A percentile compares a stretch with the other conserved stretches of the same genome.
These are phyloP conservation scores for Colletotrichum graminicola DNA, from an alignment of 2,329 filamentous ascomycete species.

Conservation along the genomic window DNA sequence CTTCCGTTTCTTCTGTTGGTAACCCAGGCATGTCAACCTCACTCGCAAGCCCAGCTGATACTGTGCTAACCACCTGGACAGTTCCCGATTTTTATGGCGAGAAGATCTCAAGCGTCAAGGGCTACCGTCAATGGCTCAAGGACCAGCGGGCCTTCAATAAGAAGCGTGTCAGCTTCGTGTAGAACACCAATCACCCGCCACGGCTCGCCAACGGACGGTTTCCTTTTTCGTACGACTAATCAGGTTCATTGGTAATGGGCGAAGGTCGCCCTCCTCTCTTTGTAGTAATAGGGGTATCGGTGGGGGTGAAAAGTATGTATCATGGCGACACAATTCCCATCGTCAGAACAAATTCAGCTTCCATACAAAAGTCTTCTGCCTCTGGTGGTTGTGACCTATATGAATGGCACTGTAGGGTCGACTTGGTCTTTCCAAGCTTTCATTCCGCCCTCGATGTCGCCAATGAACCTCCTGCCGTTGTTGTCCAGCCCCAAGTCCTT, in stretches of 20 bases:
- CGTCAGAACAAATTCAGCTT: constrained; percentile 45
- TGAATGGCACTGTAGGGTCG: constrained; percentile 68
- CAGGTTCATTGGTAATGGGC: constrained; percentile 38
- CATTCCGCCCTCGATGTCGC: constrained; percentile 79
- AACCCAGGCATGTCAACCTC: constrained; percentile 74
- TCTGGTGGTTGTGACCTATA: constrained; percentile 49
- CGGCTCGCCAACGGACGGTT: constrained; percentile 15
- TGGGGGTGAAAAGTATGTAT: constrained; percentile 44
- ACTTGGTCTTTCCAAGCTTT: constrained; percentile 78
- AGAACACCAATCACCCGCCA: constrained; percentile 43
- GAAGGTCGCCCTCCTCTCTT: constrained; percentile 31
- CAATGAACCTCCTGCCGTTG: constrained; percentile 69
- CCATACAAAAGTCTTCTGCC: background rate
- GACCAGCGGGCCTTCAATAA: constrained; percentile 97
- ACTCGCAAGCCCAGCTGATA: background rate
- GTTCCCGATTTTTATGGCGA: constrained; percentile 98
- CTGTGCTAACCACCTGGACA: constrained; percentile 43
- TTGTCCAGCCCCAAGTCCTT: constrained; percentile 69
- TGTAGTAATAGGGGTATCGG: constrained; percentile 33
- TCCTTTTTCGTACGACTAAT: constrained; percentile 31
- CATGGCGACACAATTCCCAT: constrained; percentile 45
- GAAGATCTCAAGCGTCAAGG: constrained; percentile 93
- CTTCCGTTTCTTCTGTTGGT: constrained; percentile 85
- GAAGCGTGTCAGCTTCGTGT: constrained; percentile 79
- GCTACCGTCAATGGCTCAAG: constrained; percentile 96